phyloP scores from a whole-genome alignment of 1,284 basidiomycete species.

The Trametes versicolor region DNA sequence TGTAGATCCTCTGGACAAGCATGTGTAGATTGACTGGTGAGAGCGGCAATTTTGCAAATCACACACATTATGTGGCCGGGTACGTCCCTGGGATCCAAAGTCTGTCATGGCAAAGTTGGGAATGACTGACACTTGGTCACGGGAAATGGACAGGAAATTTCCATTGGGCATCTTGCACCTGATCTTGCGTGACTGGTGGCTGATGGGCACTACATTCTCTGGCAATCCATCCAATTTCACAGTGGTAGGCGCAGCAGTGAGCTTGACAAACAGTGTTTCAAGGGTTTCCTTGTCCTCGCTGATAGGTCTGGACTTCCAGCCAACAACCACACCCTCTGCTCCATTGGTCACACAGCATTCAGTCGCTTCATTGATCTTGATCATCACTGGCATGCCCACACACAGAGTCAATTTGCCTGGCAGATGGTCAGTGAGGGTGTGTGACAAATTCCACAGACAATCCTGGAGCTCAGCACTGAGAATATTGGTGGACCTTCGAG shows the following conservation, averaged over 20 bases:
- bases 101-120: too few species aligned
- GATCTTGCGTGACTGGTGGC: not conserved
- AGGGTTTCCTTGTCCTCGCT: not conserved
- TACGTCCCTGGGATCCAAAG: too few species aligned
- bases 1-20: too few species aligned
- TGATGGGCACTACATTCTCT: conserved; percentile 4
- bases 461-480: not conserved
- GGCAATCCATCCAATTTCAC: not conserved
- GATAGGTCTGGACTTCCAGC: conserved; percentile 1
- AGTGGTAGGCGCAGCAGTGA: not conserved
- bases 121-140: conserved; percentile 1
- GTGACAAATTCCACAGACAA: not conserved
- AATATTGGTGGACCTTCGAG: not conserved
- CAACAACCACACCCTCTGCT: not conserved
- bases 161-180: conserved; percentile 7
- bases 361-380: too few species aligned
- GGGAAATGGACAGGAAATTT: not conserved
- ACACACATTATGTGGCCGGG: too few species aligned
- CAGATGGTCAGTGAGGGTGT: not conserved
- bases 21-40: too few species aligned
- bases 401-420: too few species aligned
- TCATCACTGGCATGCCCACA: too few species aligned
- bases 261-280: conserved; percentile 1
- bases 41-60: too few species aligned
- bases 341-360: too few species aligned